Evolutionary conservation across 2,329 filamentous ascomycete genomes (phyloP).

Genomic region (Paramyrothecium roridum): DNA sequence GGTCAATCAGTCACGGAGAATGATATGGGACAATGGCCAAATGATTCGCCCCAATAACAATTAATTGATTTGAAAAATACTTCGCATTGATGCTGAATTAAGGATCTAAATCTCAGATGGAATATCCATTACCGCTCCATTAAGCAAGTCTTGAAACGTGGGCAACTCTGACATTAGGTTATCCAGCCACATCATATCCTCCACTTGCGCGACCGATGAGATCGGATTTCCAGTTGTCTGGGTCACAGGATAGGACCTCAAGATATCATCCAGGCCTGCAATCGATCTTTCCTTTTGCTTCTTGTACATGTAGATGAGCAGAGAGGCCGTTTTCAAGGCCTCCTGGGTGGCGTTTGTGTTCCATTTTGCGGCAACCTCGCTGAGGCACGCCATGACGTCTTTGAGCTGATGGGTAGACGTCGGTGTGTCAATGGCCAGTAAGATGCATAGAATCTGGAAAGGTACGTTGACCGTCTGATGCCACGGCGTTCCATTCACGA

Average conservation of each 20-base stretch:
- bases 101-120: no score
- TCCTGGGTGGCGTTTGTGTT: constrained; percentile 47
- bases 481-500: constrained; percentile 46
- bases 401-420: constrained; percentile 43
- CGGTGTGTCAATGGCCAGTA: constrained; percentile 52
- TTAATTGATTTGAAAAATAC: no score
- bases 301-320: constrained; percentile 51
- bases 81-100: no score
- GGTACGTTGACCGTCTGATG: constrained; percentile 59
- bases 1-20: no score
- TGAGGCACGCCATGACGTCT: constrained; percentile 47
- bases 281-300: constrained; percentile 35
- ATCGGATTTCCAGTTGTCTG: not conserved
- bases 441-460: constrained; percentile 54
- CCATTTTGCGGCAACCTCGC: constrained; percentile 37
- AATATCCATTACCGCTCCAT: not conserved
- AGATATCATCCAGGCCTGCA: not conserved
- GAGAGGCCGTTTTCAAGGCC: constrained; percentile 50
- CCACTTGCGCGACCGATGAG: not conserved
- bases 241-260: not conserved
- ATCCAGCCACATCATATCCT: not conserved
- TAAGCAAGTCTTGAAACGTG: not conserved
- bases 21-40: no score
- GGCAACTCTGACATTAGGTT: not conserved
- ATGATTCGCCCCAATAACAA: no score